A percentile compares a stretch with the other conserved stretches of the same genome.
Conservation (phyloP, 2,329 filamentous ascomycete genomes). For the Erysiphe pulchra region DNA sequence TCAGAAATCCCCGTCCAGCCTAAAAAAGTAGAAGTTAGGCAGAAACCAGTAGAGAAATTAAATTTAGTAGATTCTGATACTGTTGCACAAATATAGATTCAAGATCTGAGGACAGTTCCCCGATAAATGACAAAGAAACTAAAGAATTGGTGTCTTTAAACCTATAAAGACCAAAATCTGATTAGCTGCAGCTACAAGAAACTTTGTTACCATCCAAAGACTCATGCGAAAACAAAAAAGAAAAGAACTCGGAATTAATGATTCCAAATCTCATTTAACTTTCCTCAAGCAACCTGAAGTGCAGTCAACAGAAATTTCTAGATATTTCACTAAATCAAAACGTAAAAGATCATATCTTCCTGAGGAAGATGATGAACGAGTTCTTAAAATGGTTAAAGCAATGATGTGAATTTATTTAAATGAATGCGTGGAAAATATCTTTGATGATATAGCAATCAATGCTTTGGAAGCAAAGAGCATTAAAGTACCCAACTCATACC, state of each 20-base stretch:
- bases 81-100: background rate
- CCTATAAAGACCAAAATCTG: background rate
- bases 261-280: background rate
- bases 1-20: background rate
- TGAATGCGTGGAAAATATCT: too few species aligned
- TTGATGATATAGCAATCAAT: background rate
- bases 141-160: background rate
- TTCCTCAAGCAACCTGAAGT: background rate
- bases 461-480: background rate
- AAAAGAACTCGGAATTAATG: background rate
- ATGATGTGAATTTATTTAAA: background rate
- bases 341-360: background rate
- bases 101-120: background rate
- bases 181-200: background rate
- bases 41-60: background rate
- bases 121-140: background rate
- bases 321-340: background rate
- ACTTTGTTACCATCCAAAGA: background rate
- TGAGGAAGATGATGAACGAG: background rate
- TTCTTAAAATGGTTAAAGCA: too few species aligned
- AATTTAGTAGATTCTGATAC: background rate
- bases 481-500: background rate
- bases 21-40: background rate
- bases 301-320: background rate
- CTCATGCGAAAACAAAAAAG: background rate